Percentiles rank a stretch among this genome's conserved stretches.
Conservation (phyloP, 805 yeast genomes). For the Lipomyces spencermartinsiae region DNA sequence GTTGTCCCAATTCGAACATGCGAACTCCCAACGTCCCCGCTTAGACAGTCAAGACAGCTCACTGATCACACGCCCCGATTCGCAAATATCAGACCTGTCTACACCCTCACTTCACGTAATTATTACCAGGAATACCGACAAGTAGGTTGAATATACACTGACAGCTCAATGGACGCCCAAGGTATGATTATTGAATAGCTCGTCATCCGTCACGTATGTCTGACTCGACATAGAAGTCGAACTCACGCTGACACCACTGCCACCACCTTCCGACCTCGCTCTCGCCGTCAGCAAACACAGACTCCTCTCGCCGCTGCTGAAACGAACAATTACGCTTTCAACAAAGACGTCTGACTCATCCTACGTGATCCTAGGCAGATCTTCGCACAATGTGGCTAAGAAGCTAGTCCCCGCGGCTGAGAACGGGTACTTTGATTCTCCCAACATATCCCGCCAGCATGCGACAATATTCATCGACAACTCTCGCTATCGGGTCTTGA, state of each 20-base stretch:
- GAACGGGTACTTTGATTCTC: constrained; percentile 14
- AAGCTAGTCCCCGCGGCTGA: not conserved
- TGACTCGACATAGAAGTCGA: not conserved
- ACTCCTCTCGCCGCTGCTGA: not conserved
- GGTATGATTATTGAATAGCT: not conserved
- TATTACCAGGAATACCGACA: not conserved
- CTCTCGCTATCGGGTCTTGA: not conserved
- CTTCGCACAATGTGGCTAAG: constrained; percentile 14
- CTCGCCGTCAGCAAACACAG: not conserved
- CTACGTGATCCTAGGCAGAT: constrained; percentile 14
- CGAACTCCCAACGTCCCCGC: not conserved
- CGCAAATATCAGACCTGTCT: not conserved
- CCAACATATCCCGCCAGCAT: constrained; percentile 19
- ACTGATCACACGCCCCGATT: not conserved
- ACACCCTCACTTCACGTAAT: not conserved
- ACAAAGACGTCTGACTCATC: not conserved
- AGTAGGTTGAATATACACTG: not conserved
- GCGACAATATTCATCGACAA: constrained; percentile 8
- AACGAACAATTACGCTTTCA: not conserved
- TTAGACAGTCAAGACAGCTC: not conserved
- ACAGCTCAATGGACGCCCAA: constrained; percentile 2
- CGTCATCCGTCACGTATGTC: not conserved
- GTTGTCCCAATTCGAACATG: constrained; percentile 1
- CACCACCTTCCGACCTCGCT: not conserved
- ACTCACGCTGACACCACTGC: constrained; percentile 3